Base-by-base conservation (phyloP, 1,284 basidiomycete species). In the Ustilago sp. region DNA sequence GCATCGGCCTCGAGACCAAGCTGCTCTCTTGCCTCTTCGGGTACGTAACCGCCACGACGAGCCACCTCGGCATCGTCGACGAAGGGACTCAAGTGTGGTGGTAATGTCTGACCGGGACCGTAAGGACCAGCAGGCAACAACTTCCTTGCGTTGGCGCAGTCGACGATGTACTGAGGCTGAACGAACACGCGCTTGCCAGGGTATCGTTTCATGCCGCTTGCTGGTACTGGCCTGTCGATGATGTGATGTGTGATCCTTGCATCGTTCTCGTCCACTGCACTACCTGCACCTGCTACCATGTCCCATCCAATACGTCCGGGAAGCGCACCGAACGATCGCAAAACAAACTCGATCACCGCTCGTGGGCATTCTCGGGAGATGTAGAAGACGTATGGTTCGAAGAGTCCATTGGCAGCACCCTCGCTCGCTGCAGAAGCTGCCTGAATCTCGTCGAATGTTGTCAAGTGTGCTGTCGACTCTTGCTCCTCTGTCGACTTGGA, bases 161-260 rank as follows among this genome's bases (percentile, higher is more conserved):
- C 97, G 39, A 95, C 93, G 34, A 98, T 90, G 96, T 97, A 99
- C 87, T 99, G 97, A 17, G 97, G 97, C 87, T 99, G 97, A 9
- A 99, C 90, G 87, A 93, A 94, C 80, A 93, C 94, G 80, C 95
- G 90, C 85, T 91, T 90, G 53, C 79, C 82, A 19, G 70, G 64
- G 66, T 81, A 82, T 62, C 76, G 62, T 12, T 71, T 59, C 31
- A 80, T 71, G 35, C 79, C 81, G 36, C 77, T 65, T 4, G 85
- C 82, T 3, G 84, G 75, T 41, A 85, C 75, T 0, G 97, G 97
- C 65, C 97, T 90, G 87, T 99, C 97, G 80, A 98, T 92, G 77
- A 99, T 92, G 77, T 98, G 92, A 87, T 99, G 97, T 6, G 97
- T 99, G 84, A 99, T 96, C 32, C 91, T 90, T 15, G 87, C 84